A percentile compares a stretch with the other conserved stretches of the same genome.
These are phyloP conservation scores for Chloropicon primus DNA, from an alignment of 139 green algal species.

Conservation along the genomic window DNA sequence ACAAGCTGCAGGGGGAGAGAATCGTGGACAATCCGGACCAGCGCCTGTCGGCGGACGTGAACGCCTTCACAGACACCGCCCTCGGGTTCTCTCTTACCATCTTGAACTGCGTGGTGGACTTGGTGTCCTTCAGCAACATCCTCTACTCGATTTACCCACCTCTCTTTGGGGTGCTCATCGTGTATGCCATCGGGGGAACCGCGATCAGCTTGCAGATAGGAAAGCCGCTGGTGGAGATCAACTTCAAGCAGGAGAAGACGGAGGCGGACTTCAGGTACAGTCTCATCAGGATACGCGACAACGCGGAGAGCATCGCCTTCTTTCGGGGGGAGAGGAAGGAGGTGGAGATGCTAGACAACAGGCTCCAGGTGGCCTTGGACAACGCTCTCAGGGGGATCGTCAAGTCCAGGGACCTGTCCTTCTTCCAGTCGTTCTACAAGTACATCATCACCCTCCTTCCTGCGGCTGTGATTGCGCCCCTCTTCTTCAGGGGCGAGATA, in stretches of 20 bases:
- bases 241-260: slow-evolving; percentile 90
- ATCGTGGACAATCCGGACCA: slow-evolving; percentile 53
- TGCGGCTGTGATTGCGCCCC: slow-evolving; percentile 71
- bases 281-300: slow-evolving; percentile 81
- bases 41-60: slow-evolving; percentile 81
- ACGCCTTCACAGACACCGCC: slow-evolving; percentile 72
- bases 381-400: slow-evolving; percentile 78
- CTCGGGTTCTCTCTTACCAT: slow-evolving; percentile 67
- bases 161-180: slow-evolving; percentile 78
- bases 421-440: slow-evolving; percentile 93
- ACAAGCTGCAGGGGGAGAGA: slow-evolving; percentile 52
- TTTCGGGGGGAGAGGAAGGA: slow-evolving; percentile 65
- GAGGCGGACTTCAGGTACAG: slow-evolving; percentile 84
- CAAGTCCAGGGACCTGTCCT: slow-evolving; percentile 78
- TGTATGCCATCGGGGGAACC: slow-evolving; percentile 86
- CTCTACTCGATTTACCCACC: slow-evolving; percentile 96
- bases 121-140: slow-evolving; percentile 87
- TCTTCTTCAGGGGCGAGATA: slow-evolving; percentile 92
- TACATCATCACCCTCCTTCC: slow-evolving; percentile 86
- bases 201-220: slow-evolving; percentile 34
- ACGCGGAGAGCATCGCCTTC: slow-evolving; percentile 90
- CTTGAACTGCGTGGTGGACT: slow-evolving; percentile 75
- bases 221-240: slow-evolving; percentile 72
- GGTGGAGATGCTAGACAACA: slow-evolving; percentile 16
- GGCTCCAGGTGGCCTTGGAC: slow-evolving; percentile 48